Evolutionary conservation across 805 yeast species (phyloP).

Genomic region (Saccharomycopsis schoenii): DNA sequence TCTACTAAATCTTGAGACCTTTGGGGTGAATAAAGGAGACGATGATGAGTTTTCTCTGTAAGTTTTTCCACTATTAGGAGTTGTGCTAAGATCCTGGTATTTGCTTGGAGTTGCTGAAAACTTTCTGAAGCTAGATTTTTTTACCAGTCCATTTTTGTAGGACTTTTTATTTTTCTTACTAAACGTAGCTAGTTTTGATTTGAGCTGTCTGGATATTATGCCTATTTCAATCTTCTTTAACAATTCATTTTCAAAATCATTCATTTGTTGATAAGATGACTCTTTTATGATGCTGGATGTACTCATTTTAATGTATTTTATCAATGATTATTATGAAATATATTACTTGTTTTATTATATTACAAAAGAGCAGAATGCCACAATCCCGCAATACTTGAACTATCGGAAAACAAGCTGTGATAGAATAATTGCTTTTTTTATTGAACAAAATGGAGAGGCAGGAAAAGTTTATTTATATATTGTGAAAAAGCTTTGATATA

Average conservation of each 20-base stretch:
- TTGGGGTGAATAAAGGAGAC: slow-evolving; percentile 6
- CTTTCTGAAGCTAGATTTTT: background rate
- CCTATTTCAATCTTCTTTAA: slow-evolving; percentile 18
- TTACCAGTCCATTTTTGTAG: background rate
- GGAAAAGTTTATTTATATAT: too few species aligned
- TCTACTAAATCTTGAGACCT: background rate
- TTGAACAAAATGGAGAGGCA: too few species aligned
- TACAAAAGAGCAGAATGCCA: too few species aligned
- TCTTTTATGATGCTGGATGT: background rate
- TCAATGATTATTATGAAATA: background rate
- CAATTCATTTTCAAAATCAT: slow-evolving; percentile 12
- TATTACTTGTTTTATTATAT: background rate
- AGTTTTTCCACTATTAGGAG: background rate
- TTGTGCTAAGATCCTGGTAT: background rate
- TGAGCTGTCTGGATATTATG: slow-evolving; percentile 17
- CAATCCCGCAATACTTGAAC: too few species aligned
- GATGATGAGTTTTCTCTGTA: background rate
- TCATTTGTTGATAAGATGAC: background rate
- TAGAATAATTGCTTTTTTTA: too few species aligned
- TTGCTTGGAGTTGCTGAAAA: background rate
- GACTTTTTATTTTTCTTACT: slow-evolving; percentile 1
- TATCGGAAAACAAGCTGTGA: too few species aligned
- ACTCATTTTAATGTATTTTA: background rate
- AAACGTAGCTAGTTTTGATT: slow-evolving; percentile 11
- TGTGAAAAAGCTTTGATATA: too few species aligned